Percentiles rank a stretch among this genome's conserved stretches.
These are phyloP conservation scores for Agrostemma githago DNA, from an alignment of 148 eudicot genomes.

Conservation along the genomic window DNA sequence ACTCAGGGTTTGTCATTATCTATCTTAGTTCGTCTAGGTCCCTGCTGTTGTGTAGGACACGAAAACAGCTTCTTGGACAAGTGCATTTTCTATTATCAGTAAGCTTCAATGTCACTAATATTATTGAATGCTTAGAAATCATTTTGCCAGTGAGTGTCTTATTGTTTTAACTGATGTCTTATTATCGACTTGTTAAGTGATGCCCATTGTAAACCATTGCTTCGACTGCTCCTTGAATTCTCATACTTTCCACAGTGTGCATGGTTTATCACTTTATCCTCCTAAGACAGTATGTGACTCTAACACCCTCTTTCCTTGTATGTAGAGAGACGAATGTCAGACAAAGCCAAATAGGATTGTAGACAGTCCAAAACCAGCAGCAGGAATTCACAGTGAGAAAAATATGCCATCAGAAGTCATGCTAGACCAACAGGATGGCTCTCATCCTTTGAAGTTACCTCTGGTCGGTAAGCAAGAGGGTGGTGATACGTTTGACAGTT, in stretches of 20 bases:
- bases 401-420: conserved; percentile 7
- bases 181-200: neutral
- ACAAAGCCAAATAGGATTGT: neutral
- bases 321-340: conserved; percentile 24
- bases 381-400: conserved; percentile 11
- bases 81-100: neutral
- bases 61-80: neutral
- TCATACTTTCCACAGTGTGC: neutral
- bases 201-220: conserved; percentile 1
- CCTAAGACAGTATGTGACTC: neutral
- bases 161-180: neutral
- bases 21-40: neutral
- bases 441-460: conserved; percentile 17
- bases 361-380: conserved; percentile 2
- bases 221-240: conserved; percentile 1
- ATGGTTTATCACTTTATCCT: neutral
- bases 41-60: neutral
- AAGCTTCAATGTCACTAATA: neutral
- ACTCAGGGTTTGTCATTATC: neutral
- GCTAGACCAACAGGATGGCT: conserved; percentile 16
- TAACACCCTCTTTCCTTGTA: conserved; percentile 1
- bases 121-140: neutral
- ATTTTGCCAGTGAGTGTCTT: neutral
- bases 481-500: conserved; percentile 7
- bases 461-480: conserved; percentile 14